Conservation (phyloP, 768 basidiomycete species). For the Coprinopsis cinerea region DNA sequence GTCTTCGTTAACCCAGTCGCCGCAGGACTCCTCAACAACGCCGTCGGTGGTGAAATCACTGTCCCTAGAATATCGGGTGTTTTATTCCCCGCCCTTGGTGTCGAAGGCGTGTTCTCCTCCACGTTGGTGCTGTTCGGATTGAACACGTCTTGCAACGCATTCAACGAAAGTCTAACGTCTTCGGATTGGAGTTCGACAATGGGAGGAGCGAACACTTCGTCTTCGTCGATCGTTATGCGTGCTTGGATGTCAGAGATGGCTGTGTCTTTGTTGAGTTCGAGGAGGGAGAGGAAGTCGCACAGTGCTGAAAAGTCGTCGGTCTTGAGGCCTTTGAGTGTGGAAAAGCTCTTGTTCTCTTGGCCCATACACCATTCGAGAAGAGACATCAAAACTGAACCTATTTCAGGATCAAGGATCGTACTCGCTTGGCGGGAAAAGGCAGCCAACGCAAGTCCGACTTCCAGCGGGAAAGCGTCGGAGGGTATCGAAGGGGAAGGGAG, state of each 20-base stretch:
- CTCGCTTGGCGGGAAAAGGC: constrained; percentile 22
- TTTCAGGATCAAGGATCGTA: constrained; percentile 27
- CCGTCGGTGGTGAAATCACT: constrained; percentile 65
- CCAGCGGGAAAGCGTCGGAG: constrained; percentile 24
- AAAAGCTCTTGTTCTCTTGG: constrained; percentile 37
- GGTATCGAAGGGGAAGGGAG: constrained; percentile 19
- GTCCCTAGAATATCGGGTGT: constrained; percentile 57
- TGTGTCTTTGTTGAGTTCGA: constrained; percentile 20
- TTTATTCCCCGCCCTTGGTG: constrained; percentile 46
- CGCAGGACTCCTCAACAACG: constrained; percentile 63
- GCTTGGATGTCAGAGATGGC: constrained; percentile 19
- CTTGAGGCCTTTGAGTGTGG: constrained; percentile 45
- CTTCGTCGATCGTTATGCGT: constrained; percentile 35
- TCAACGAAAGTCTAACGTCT: constrained; percentile 37
- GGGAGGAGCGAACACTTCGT: constrained; percentile 26
- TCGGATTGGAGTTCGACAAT: constrained; percentile 31
- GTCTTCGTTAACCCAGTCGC: constrained; percentile 79
- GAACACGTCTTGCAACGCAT: constrained; percentile 44
- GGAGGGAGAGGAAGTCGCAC: constrained; percentile 29
- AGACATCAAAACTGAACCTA: constrained; percentile 33
- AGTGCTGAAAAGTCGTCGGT: constrained; percentile 40
- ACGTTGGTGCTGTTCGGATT: constrained; percentile 21
- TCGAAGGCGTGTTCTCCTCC: constrained; percentile 33
- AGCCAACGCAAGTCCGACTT: constrained; percentile 29
- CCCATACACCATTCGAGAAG: constrained; percentile 53